Conservation (phyloP, 768 basidiomycete species). For the Trametes gibbosa region DNA sequence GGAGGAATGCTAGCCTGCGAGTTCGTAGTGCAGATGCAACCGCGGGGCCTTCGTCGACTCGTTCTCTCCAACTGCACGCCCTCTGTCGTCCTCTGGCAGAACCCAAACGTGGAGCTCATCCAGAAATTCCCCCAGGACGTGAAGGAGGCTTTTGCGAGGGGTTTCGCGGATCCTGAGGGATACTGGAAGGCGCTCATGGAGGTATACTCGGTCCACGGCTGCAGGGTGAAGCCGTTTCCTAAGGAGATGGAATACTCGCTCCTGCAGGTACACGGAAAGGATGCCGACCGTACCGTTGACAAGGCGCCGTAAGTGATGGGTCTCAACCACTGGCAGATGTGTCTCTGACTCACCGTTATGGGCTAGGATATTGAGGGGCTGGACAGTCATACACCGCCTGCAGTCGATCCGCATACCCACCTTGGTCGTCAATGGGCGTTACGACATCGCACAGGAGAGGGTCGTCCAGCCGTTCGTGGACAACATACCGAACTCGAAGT, state of each 20-base stretch:
- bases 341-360: neutral
- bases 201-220: conserved; percentile 44
- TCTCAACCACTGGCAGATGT: neutral
- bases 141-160: conserved; percentile 40
- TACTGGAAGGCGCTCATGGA: conserved; percentile 40
- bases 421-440: conserved; percentile 28
- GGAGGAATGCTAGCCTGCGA: conserved; percentile 52
- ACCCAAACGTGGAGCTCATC: conserved; percentile 39
- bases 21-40: conserved; percentile 38
- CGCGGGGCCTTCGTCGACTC: conserved; percentile 44
- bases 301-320: conserved; percentile 10
- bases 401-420: conserved; percentile 25
- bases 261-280: conserved; percentile 17
- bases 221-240: conserved; percentile 45
- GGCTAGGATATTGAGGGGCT: conserved; percentile 24
- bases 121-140: conserved; percentile 40
- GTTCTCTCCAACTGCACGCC: conserved; percentile 47
- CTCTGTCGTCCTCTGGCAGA: conserved; percentile 41
- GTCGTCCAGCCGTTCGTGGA: conserved; percentile 24
- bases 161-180: conserved; percentile 36
- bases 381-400: conserved; percentile 28
- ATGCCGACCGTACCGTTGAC: conserved; percentile 47
- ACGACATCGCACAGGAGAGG: conserved; percentile 30
- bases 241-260: conserved; percentile 32
- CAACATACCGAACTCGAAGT: conserved; percentile 26